Conservation (phyloP, 306 rosid genomes). For the Alnus glutinosa region DNA sequence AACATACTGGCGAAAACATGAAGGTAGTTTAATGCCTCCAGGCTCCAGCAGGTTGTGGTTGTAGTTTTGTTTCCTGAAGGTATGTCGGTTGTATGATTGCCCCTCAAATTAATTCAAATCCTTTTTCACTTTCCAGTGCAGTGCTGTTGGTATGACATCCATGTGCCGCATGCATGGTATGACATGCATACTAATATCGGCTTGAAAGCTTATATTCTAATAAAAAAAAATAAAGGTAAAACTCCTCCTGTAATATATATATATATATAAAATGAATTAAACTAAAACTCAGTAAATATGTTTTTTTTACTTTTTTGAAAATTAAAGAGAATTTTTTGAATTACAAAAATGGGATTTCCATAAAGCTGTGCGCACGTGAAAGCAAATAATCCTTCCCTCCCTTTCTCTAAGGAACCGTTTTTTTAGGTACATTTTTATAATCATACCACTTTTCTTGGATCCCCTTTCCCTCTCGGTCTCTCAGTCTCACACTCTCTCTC, state of each 20-base stretch:
- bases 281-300: no score
- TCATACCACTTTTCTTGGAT: slow-evolving; percentile 28
- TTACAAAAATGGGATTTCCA: no score
- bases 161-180: no score
- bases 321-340: no score
- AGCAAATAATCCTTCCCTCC: slow-evolving; percentile 12
- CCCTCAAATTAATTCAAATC: background rate
- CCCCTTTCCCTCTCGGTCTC: slow-evolving; percentile 12
- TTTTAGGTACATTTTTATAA: background rate
- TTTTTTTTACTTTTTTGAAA: no score
- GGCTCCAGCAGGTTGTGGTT: background rate
- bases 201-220: no score
- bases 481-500: background rate
- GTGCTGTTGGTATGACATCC: no score
- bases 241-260: no score
- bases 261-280: no score
- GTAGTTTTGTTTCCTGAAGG: background rate
- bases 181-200: no score
- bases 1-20: background rate
- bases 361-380: slow-evolving; percentile 30
- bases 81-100: background rate
- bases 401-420: slow-evolving; percentile 15
- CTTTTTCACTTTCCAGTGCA: background rate
- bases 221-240: no score
- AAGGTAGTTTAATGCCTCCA: background rate